phyloP scores from a whole-genome alignment of 352 stramenopile species.

The Globisporangium nodosum region DNA sequence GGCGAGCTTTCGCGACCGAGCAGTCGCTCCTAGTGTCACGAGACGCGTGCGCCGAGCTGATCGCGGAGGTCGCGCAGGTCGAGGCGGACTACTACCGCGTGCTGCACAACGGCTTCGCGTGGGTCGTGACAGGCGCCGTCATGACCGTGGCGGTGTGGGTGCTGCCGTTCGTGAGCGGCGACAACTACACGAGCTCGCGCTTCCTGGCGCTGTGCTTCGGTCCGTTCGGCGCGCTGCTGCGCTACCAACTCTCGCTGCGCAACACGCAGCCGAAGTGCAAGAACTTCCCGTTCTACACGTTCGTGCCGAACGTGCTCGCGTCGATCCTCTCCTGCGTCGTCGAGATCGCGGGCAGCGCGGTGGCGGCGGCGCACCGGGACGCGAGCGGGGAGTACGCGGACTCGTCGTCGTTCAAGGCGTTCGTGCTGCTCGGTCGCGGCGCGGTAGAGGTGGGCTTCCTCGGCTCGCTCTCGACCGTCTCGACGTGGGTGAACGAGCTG shows the following conservation, averaged over 20 bases:
- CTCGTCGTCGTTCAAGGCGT: conserved; percentile 24
- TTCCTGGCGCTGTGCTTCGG: conserved; percentile 48
- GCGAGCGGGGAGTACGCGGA: conserved; percentile 6
- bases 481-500: conserved; percentile 61
- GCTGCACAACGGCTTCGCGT: conserved; percentile 22
- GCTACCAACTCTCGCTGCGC: conserved; percentile 48
- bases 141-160: conserved; percentile 37
- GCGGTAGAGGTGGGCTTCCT: conserved; percentile 45
- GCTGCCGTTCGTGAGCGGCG: conserved; percentile 35
- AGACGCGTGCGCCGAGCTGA: conserved; percentile 37
- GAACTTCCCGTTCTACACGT: conserved; percentile 57
- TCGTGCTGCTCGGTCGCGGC: conserved; percentile 40
- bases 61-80: conserved; percentile 39
- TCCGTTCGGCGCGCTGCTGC: conserved; percentile 49
- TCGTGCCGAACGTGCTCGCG: conserved; percentile 52
- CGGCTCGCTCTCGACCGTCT: conserved; percentile 67
- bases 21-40: conserved; percentile 29
- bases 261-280: conserved; percentile 45
- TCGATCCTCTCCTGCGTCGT: conserved; percentile 43
- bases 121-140: conserved; percentile 16
- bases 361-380: conserved; percentile 17
- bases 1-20: conserved; percentile 35
- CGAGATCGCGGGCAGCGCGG: conserved; percentile 33
- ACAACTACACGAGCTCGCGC: conserved; percentile 45
- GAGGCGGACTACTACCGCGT: conserved; percentile 41